These are phyloP conservation scores for Myxozyma melibiosi DNA, from an alignment of 805 yeast genomes.

Conservation along the genomic window DNA sequence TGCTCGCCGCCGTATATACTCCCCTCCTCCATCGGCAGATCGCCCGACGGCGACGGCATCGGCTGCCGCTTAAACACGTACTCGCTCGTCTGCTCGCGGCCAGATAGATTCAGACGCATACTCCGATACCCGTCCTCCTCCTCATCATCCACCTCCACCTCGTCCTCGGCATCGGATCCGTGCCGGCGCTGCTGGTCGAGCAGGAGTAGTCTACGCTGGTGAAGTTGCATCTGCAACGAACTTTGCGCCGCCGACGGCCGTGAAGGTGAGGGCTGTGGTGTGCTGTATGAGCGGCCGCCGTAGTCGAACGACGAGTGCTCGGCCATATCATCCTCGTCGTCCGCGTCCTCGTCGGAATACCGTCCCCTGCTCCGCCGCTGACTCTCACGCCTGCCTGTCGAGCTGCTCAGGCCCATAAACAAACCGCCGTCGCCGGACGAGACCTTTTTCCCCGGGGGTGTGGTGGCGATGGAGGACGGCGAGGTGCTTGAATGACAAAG, in stretches of 20 bases:
- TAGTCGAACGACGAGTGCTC: background rate
- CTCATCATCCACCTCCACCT: background rate
- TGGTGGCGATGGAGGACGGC: too few species aligned
- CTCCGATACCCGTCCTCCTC: background rate
- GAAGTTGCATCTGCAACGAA: background rate
- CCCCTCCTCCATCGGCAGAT: background rate
- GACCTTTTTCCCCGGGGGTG: too few species aligned
- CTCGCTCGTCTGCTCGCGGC: background rate
- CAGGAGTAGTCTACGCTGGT: background rate
- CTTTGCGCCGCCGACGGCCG: slow-evolving; percentile 11
- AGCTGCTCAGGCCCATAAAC: too few species aligned
- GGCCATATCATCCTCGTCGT: background rate
- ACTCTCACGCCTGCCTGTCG: too few species aligned
- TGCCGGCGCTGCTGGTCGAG: background rate
- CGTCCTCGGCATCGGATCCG: background rate
- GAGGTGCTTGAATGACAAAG: too few species aligned
- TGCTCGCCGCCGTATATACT: background rate
- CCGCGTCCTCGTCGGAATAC: slow-evolving; percentile 3
- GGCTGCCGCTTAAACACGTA: slow-evolving; percentile 6
- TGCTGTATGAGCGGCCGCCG: background rate
- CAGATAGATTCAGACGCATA: background rate
- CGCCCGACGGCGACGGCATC: slow-evolving; percentile 16
- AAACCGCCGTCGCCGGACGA: too few species aligned
- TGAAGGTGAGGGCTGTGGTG: slow-evolving; percentile 23
- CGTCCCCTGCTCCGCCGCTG: background rate